Conservation (phyloP, 208 protist species). For the Crithidia mellificae region DNA sequence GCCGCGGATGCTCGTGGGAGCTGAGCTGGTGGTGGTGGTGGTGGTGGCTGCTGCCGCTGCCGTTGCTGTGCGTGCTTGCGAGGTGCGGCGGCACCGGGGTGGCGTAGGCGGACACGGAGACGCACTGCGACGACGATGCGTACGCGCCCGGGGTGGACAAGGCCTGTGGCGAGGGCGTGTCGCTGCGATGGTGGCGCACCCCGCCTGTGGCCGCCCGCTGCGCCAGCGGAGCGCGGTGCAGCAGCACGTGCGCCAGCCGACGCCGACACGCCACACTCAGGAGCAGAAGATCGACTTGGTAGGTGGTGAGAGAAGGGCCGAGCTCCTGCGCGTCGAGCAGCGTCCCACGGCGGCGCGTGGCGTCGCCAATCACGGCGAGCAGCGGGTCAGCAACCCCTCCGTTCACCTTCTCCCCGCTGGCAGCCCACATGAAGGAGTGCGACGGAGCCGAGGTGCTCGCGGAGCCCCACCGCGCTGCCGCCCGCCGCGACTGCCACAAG, state of each 20-base stretch:
- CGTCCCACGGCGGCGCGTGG: neutral
- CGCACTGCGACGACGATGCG: slow-evolving; percentile 2
- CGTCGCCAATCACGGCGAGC: slow-evolving; percentile 16
- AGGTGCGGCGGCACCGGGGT: slow-evolving; percentile 10
- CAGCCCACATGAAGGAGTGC: neutral
- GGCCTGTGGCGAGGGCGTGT: neutral
- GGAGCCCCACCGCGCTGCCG: neutral
- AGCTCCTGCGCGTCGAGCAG: slow-evolving; percentile 49
- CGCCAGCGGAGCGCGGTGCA: neutral
- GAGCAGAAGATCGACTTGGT: slow-evolving; percentile 72
- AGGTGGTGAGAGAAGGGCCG: slow-evolving; percentile 31
- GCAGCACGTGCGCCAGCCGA: slow-evolving; percentile 40
- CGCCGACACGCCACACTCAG: slow-evolving; percentile 67
- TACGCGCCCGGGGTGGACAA: neutral
- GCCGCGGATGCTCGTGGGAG: too few relatives aligned
- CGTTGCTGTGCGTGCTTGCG: neutral
- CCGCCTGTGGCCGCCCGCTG: slow-evolving; percentile 9
- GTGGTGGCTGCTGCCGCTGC: neutral
- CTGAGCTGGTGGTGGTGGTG: too few relatives aligned
- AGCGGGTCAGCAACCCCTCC: neutral
- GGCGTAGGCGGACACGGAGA: slow-evolving; percentile 1
- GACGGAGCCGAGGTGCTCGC: neutral
- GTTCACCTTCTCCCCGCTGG: neutral
- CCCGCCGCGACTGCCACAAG: slow-evolving; percentile 30
- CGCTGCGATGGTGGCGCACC: slow-evolving; percentile 16